Conservation (phyloP, 2,329 filamentous ascomycete genomes). For the Penicillium sp. region DNA sequence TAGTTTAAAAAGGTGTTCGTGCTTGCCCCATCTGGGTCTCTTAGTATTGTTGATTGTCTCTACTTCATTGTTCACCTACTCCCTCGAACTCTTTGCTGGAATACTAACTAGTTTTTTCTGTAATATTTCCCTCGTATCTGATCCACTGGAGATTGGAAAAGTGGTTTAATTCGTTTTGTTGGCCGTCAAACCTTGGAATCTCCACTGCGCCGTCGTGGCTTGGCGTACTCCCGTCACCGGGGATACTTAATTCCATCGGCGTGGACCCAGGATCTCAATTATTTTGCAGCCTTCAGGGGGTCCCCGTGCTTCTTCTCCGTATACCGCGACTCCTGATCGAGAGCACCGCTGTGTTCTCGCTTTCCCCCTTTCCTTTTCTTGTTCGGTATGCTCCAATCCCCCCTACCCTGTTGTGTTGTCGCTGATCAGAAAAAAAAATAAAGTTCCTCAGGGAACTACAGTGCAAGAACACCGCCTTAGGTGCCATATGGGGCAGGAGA, state of each 20-base stretch:
- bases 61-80: neutral
- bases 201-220: neutral
- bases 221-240: conserved; percentile 14
- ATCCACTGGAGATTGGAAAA: neutral
- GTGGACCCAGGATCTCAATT: conserved; percentile 19
- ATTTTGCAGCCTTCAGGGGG: conserved; percentile 29
- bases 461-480: conserved; percentile 18
- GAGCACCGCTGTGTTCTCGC: conserved; percentile 2
- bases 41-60: conserved; percentile 1
- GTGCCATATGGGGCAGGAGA: conserved; percentile 22
- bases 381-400: conserved; percentile 2
- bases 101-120: neutral
- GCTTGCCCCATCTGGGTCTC: neutral
- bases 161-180: neutral
- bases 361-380: neutral
- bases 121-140: neutral
- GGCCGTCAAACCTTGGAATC: neutral
- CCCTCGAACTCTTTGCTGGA: neutral
- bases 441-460: conserved; percentile 10
- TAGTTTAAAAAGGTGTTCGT: neutral
- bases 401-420: neutral
- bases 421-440: conserved; percentile 13
- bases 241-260: conserved; percentile 29
- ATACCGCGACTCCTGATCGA: conserved; percentile 15
- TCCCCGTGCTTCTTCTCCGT: conserved; percentile 16